Base-by-base conservation (phyloP, 2,329 filamentous ascomycete genomes). In the Trichoderma guizhouense region DNA sequence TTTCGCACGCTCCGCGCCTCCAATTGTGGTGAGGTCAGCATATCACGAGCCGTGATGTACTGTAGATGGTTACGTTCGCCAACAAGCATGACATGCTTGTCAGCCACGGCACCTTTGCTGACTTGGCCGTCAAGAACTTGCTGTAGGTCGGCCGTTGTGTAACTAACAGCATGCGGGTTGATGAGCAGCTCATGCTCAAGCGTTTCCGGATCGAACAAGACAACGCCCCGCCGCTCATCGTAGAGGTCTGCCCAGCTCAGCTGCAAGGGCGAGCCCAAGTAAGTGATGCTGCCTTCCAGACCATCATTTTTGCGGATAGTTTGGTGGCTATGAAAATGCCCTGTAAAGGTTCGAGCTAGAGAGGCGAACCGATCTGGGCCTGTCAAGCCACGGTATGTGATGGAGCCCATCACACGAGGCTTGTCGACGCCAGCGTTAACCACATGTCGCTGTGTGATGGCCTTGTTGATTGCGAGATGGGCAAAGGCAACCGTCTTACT, bases 391-490 rank as follows among this genome's bases (percentile, higher is more conserved):
- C 26, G 55, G 47, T 76, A 28, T 0, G 68, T 72, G 1, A 75
- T 61, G 1, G 74, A 71, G 24, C 32, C 72, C 7, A 32, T 47
- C 3, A 14, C 5, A 26, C 15, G 21, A 24, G 21, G 58, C 15
- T 72, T 74, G n/a, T 64, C 32, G 34, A 65, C 28, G 28, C 34
- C 55, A 21, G 69, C 2, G n/a, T 18, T 6, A 1, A 73, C 58
- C 5, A 73, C 32, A 62, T 74, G 26, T 0, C 73, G 70, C 67
- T 77, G 76, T 1, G 69, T 73, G 36, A 77, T 74, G 18, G 76
- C 75, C 43, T 74, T 77, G 12, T 77, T 76, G 30, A 77, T 75
- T 21, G 74, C 75, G 0, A 77, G 70, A 67, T 77, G 73, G 5
- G 75, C 75, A 73, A 77, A 77, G 11, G 72, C 73, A 67, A 77